These are phyloP conservation scores for Juncus effusus DNA, from an alignment of 176 grass and related monocot genomes.

Conservation along the genomic window DNA sequence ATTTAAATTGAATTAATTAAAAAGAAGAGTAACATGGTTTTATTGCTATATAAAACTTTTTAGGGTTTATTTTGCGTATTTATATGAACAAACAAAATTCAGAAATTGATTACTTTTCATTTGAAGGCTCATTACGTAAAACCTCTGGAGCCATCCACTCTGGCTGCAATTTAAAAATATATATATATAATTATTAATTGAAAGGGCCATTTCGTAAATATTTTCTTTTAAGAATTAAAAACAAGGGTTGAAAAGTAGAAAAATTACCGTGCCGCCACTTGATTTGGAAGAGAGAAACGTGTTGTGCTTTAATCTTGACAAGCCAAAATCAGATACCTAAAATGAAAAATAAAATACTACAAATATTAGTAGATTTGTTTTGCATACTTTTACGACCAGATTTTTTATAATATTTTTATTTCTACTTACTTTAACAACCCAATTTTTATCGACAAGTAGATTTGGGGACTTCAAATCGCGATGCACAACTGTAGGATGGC, in stretches of 20 bases:
- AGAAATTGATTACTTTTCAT: constrained; percentile 73
- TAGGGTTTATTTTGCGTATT: no score
- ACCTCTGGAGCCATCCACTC: constrained; percentile 99
- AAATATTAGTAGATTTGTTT: neutral
- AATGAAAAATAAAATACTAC: constrained; percentile 3
- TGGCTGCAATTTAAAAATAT: constrained; percentile 53
- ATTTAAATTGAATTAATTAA: no score
- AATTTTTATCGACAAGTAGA: constrained; percentile 98
- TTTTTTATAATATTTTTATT: no score
- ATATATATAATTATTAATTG: constrained; percentile 4
- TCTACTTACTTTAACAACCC: constrained; percentile 84
- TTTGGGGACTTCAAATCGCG: constrained; percentile 97
- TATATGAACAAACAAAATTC: no score
- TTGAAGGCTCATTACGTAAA: constrained; percentile 81
- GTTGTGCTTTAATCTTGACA: constrained; percentile 98
- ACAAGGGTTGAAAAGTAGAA: constrained; percentile 6
- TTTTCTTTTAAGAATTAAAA: constrained; percentile 4
- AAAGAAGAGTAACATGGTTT: no score
- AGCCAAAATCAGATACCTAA: constrained; percentile 98
- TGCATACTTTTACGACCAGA: neutral
- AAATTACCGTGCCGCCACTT: constrained; percentile 89
- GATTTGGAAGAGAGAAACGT: constrained; percentile 96
- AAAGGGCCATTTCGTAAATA: constrained; percentile 4
- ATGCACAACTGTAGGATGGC: constrained; percentile 96
- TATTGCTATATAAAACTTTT: no score